phyloP scores from a whole-genome alignment of 148 eudicot species.

The Limonium bicolor region DNA sequence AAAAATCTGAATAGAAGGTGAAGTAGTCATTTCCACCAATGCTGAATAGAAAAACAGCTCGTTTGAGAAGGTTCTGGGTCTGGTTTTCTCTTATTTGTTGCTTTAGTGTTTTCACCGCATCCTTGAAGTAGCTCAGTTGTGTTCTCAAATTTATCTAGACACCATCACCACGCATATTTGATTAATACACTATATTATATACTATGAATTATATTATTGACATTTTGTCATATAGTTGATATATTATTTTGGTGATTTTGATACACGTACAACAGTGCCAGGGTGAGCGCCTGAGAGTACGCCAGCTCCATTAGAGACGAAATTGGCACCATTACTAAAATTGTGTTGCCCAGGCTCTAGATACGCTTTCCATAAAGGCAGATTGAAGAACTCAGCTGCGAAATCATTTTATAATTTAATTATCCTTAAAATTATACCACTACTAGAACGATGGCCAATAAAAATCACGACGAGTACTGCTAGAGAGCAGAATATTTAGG shows the following conservation, averaged over 20 bases:
- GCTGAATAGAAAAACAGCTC: conserved; percentile 51
- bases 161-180: background rate
- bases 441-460: background rate
- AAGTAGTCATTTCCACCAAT: conserved; percentile 59
- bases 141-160: conserved; percentile 23
- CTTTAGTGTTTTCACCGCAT: conserved; percentile 22
- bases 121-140: conserved; percentile 19
- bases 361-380: conserved; percentile 27
- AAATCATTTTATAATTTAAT: background rate
- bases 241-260: background rate
- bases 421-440: background rate
- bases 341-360: conserved; percentile 17
- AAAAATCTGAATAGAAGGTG: no score
- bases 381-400: conserved; percentile 25
- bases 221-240: background rate
- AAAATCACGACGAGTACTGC: background rate
- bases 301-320: conserved; percentile 36
- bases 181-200: background rate
- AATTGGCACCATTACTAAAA: conserved; percentile 21
- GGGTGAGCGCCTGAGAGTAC: conserved; percentile 24
- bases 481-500: background rate
- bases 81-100: conserved; percentile 19
- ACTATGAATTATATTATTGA: background rate
- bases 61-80: conserved; percentile 20
- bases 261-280: no score